Percentiles rank a stretch among this genome's conserved stretches.
These are phyloP conservation scores for Lunasporangiospora selenospora DNA, from an alignment of 192 early-diverging fungal species.

Conservation along the genomic window DNA sequence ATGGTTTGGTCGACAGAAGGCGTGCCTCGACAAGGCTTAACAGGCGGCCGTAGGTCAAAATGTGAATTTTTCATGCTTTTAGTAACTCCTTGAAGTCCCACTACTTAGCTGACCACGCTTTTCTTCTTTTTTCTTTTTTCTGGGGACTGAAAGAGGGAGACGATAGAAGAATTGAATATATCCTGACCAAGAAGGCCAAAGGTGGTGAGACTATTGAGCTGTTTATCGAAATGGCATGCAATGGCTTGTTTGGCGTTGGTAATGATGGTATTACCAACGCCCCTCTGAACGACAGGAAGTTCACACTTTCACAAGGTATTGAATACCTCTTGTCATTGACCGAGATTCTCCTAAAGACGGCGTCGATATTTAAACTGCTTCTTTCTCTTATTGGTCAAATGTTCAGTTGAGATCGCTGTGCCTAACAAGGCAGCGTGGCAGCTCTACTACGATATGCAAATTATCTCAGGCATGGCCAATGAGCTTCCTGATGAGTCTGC, in stretches of 20 bases:
- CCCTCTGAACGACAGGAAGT: constrained; percentile 71
- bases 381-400: background rate
- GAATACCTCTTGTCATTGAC: too few species aligned
- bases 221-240: constrained; percentile 92
- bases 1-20: constrained; percentile 91
- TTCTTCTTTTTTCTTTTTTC: background rate
- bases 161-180: constrained; percentile 62
- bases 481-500: constrained; percentile 73
- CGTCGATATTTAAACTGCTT: background rate
- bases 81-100: too few species aligned
- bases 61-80: background rate
- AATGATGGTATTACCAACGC: constrained; percentile 66
- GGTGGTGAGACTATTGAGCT: constrained; percentile 69
- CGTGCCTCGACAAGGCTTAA: constrained; percentile 85
- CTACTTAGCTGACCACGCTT: too few species aligned
- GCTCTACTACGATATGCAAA: constrained; percentile 78
- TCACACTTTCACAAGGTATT: constrained; percentile 56
- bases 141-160: constrained; percentile 34
- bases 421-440: constrained; percentile 73
- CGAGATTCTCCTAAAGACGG: too few species aligned
- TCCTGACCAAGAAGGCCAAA: constrained; percentile 50
- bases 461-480: constrained; percentile 75
- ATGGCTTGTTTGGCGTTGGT: constrained; percentile 91
- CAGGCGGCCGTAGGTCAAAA: constrained; percentile 73
- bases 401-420: constrained; percentile 71